A percentile compares a stretch with the other conserved stretches of the same genome.
Evolutionary conservation across 2,329 filamentous ascomycete genomes (phyloP).

Genomic region (Mycosphaerella sp.): DNA sequence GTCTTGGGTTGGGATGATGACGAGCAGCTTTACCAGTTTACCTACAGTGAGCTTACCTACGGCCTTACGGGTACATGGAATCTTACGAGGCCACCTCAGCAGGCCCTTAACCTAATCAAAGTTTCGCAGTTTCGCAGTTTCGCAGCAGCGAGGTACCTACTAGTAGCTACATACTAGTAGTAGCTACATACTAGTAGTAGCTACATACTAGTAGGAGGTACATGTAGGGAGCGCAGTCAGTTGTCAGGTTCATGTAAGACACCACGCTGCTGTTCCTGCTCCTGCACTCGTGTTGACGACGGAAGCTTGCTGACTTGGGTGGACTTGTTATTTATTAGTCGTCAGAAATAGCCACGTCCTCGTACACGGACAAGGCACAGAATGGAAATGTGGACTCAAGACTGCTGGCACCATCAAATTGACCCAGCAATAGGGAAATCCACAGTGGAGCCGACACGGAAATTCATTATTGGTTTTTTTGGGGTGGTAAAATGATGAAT

Average conservation of each 20-base stretch:
- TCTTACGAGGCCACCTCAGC: not conserved
- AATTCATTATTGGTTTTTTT: not conserved
- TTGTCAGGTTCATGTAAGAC: not conserved
- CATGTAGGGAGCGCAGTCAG: too few species aligned
- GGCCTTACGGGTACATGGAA: not conserved
- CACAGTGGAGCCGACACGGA: not conserved
- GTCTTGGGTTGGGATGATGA: not conserved
- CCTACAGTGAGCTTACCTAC: too few species aligned
- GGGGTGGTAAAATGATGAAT: too few species aligned
- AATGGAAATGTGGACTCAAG: not conserved
- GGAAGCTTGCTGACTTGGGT: too few species aligned
- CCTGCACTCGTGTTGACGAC: not conserved
- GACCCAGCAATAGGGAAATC: not conserved
- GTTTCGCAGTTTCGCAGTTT: not conserved
- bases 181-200: too few species aligned
- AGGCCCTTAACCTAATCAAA: not conserved
- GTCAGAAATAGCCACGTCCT: not conserved
- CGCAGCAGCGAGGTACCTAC: not conserved
- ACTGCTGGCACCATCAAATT: too few species aligned
- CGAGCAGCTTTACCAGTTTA: not conserved
- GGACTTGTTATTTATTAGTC: not conserved
- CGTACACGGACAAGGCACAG: not conserved
- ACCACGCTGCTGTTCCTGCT: not conserved
- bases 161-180: too few species aligned
- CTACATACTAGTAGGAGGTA: too few species aligned